A percentile compares a stretch with the other conserved stretches of the same genome.
Evolutionary conservation across 176 grass and related monocot genomes (phyloP).

Genomic region (Rhynchospora pubera): DNA sequence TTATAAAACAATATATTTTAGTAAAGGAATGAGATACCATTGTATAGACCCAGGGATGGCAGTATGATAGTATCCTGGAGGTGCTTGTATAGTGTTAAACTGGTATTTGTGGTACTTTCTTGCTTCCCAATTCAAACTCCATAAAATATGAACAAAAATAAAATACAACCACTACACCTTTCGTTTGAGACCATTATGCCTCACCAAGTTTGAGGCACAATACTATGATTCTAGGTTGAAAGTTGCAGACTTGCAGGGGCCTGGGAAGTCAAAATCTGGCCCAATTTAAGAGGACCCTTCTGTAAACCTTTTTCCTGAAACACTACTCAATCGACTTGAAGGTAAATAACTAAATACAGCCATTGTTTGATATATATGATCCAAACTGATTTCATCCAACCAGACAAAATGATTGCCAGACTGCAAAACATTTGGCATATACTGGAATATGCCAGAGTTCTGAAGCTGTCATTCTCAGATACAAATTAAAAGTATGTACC

Average conservation of each 20-base stretch:
- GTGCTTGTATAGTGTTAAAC: not conserved
- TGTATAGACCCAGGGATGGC: no score
- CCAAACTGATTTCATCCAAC: not conserved
- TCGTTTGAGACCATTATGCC: not conserved
- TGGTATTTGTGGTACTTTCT: not conserved
- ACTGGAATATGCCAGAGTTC: not conserved
- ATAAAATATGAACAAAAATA: not conserved
- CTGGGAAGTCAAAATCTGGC: not conserved
- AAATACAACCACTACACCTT: not conserved
- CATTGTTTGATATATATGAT: not conserved
- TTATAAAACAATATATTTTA: no score
- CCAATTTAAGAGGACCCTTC: not conserved
- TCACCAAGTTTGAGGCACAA: not conserved
- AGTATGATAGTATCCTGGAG: no score
- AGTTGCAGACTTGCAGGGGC: not conserved
- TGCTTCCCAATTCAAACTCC: not conserved
- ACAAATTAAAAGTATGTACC: conserved; percentile 25
- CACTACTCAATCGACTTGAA: not conserved
- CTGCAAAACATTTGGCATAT: not conserved
- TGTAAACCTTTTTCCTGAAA: not conserved
- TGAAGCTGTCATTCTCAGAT: not conserved
- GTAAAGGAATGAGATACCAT: no score
- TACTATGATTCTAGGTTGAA: not conserved
- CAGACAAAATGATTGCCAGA: not conserved
- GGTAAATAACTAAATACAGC: not conserved